Evolutionary conservation across 306 rosid genomes (phyloP).

Genomic region (Hippophae rhamnoides): DNA sequence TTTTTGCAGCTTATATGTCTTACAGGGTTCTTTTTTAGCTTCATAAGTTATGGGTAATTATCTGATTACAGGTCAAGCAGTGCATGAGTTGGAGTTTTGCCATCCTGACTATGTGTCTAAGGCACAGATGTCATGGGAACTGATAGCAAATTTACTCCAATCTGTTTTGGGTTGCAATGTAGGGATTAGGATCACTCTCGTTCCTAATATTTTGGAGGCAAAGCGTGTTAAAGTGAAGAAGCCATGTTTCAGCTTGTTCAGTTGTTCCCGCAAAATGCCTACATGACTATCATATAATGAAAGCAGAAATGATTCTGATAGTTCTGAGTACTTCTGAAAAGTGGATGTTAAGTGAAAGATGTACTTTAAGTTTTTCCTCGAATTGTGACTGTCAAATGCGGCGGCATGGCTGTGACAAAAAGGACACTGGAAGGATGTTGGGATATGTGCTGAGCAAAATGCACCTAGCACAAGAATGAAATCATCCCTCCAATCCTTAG

Average conservation of each 20-base stretch:
- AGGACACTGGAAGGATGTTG: constrained; percentile 34
- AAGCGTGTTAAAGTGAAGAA: constrained; percentile 37
- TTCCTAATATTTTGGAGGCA: constrained; percentile 29
- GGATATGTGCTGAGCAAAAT: constrained; percentile 57
- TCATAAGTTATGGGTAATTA: background rate
- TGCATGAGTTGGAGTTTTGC: constrained; percentile 63
- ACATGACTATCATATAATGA: constrained; percentile 36
- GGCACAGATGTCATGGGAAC: constrained; percentile 79
- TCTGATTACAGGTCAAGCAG: constrained; percentile 48
- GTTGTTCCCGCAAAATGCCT: constrained; percentile 46
- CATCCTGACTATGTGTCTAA: constrained; percentile 38
- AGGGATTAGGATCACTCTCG: constrained; percentile 61
- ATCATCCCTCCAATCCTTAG: constrained; percentile 22
- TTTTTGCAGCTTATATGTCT: background rate
- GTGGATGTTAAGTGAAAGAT: constrained; percentile 31
- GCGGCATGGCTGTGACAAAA: constrained; percentile 20
- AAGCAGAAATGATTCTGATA: constrained; percentile 37
- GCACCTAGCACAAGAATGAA: constrained; percentile 38
- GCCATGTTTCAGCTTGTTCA: constrained; percentile 44
- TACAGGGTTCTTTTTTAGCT: background rate
- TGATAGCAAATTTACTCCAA: constrained; percentile 60
- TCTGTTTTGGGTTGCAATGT: constrained; percentile 51
- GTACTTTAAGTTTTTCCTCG: constrained; percentile 24
- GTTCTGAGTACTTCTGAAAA: constrained; percentile 31
- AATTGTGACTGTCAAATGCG: constrained; percentile 26